Evolutionary conservation across 1,139 yeast genomes (phyloP), one percentile per base, ranked within the genome.

Genomic region (Entelexis paramagnoliae): DNA sequence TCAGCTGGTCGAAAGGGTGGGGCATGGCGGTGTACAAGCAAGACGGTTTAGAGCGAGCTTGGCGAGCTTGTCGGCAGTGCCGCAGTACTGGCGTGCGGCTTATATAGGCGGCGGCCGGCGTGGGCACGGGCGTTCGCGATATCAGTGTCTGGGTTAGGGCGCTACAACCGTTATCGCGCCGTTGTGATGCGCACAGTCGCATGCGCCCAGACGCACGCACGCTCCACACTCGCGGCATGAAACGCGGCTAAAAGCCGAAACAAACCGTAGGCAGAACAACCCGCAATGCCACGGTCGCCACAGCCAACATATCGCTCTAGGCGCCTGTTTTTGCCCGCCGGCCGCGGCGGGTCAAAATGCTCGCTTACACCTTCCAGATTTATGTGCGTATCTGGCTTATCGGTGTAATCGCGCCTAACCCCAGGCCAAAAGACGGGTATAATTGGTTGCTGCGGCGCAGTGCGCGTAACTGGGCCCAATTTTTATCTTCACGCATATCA

Each of bases 1-100:
- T 73, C 59, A 81, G 80, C 52, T 84, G 76, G 64, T 83, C 91
- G 62, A 84, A 80, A 55, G 72, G 72, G 45, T 68, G 91, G 7
- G 40, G 14, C 47, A 33, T 44, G 4, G 16, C 5, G 3, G 28
- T 35, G 24, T 6, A 22, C 24, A 22, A 22, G 24, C 24, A 6
- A 6, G 24, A 22, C 24, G 24, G n/a, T n/a, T n/a, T n/a, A n/a
- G n/a, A n/a, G n/a, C n/a, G n/a, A n/a, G n/a, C n/a, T n/a, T n/a
- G n/a, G n/a, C n/a, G n/a, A n/a, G n/a, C n/a, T n/a, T n/a, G n/a
- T n/a, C n/a, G n/a, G 30, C 30, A 28, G 10, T 10, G 30, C 24
- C 24, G 24, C 6, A 22, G 24, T 6, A 22, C 6, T 6, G 24
- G 24, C 24, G 6, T 6, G 30, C 6, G 28, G 26, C 46, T 32